Evolutionary conservation across 768 basidiomycete species (phyloP).

Genomic region (Tephrocybe sp.): DNA sequence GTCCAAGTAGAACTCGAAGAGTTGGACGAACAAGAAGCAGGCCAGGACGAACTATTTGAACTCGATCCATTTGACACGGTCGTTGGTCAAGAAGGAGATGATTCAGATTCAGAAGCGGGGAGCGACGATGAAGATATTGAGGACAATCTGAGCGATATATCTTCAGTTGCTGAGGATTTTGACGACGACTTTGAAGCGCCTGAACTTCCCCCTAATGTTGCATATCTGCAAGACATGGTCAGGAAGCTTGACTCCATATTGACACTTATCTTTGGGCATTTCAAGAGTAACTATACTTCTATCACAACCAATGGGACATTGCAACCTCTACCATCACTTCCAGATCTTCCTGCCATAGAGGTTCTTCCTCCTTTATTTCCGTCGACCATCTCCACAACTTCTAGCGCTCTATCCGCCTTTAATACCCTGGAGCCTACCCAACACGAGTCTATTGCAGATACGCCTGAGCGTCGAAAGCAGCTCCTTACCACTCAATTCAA

Average conservation of each 20-base stretch:
- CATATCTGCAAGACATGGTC: constrained; percentile 82
- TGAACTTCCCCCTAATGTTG: constrained; percentile 55
- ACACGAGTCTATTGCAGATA: constrained; percentile 6
- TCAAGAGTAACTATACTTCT: constrained; percentile 47
- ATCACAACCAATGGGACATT: constrained; percentile 18
- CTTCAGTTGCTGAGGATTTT: constrained; percentile 61
- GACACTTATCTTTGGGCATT: constrained; percentile 81
- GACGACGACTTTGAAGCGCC: constrained; percentile 34
- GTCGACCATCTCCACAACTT: constrained; percentile 24
- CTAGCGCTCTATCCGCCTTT: constrained; percentile 12
- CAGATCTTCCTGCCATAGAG: constrained; percentile 32
- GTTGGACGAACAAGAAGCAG: constrained; percentile 66
- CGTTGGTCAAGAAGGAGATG: constrained; percentile 70
- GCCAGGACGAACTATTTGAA: constrained; percentile 61
- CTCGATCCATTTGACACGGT: constrained; percentile 86
- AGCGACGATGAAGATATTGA: constrained; percentile 40
- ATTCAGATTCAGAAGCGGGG: constrained; percentile 54
- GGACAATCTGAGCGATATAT: constrained; percentile 67
- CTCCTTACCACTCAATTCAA: constrained; percentile 69
- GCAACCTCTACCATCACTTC: constrained; percentile 26
- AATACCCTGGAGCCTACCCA: constrained; percentile 14
- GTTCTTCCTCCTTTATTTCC: constrained; percentile 17
- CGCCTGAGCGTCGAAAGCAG: constrained; percentile 24
- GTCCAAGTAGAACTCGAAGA: constrained; percentile 96
- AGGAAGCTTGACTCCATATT: constrained; percentile 89